Base-by-base conservation (phyloP, 2,329 filamentous ascomycete species). In the Cadophora sp. region DNA sequence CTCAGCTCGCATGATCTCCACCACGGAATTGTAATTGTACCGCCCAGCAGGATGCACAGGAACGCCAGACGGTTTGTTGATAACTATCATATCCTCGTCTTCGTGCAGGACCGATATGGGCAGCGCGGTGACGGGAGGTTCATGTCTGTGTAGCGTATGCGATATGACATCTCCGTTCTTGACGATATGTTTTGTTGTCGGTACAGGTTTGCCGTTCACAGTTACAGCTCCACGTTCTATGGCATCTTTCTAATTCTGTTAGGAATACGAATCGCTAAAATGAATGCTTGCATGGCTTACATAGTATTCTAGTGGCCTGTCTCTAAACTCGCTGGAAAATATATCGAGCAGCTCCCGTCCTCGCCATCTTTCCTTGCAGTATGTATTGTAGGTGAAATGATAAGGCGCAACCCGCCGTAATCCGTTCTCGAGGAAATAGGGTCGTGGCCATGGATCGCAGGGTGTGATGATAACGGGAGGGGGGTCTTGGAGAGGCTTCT, bases 21-120 rank as follows among this genome's bases (percentile, higher is more conserved):
- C 86, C 55, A 99, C 87, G 0, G 93, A 95, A 81, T 99, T 99
- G 83, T 91, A 97, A 78, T 95, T 94, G 83, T 99, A 99, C 59
- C 96, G 89, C 6, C 96, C 96, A 0, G 96, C 95, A 6, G 96
- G 93, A 78, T 99, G 96, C 0, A 99, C 96, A 0, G 96, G 96
- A 48, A 99, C 90, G 7, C 96, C 96, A 0, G 95, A 91, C 0
- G 96, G 96, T 79, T 99, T 99, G 81, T 97, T 94, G 78, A 99
- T 97, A 69, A 98, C 94, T 67, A 99, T 91, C 83, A 99, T 90
- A 72, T 94, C 91, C 55, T 96, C 88, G 73, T 97, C 93, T 79
- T 99, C 96, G 79, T 97, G 91, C 47, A 99, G 89, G 55, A 97
- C 86, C 18, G 87, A 87, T 59, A 99, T 90, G 0, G 92, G 87